Percentiles rank a stretch among this genome's conserved stretches.
Conservation (phyloP, 768 basidiomycete species). For the Tylopilus felleus region DNA sequence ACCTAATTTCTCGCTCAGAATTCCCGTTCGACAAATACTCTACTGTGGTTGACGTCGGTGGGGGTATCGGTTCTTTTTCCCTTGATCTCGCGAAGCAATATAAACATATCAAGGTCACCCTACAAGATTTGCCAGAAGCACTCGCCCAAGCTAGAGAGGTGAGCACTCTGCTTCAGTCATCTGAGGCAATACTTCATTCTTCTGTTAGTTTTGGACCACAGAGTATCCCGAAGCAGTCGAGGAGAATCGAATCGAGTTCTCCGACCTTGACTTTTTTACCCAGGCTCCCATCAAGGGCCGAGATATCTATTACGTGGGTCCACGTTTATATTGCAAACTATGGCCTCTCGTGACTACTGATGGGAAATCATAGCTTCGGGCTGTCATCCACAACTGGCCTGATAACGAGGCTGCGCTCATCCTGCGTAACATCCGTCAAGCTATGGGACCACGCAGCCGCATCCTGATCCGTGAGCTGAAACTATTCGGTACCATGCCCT, state of each 20-base stretch:
- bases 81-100: constrained; percentile 28
- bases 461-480: constrained; percentile 31
- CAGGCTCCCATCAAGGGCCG: constrained; percentile 1
- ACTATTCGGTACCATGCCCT: no score
- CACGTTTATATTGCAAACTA: background rate
- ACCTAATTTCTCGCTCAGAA: constrained; percentile 13
- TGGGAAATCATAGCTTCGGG: constrained; percentile 12
- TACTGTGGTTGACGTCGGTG: constrained; percentile 35
- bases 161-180: background rate
- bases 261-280: constrained; percentile 30
- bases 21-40: constrained; percentile 32
- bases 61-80: no score
- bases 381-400: constrained; percentile 34
- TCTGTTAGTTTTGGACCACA: constrained; percentile 20
- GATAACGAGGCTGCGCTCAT: constrained; percentile 28
- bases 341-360: background rate
- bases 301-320: constrained; percentile 33
- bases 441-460: constrained; percentile 28
- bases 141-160: constrained; percentile 22
- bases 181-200: background rate
- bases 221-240: constrained; percentile 20
- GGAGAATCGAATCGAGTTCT: constrained; percentile 26
- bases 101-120: constrained; percentile 29
- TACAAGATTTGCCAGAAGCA: constrained; percentile 33
- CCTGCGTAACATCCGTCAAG: constrained; percentile 30